A percentile compares a stretch with the other conserved stretches of the same genome.
phyloP scores from a whole-genome alignment of 495 filamentous ascomycete species.

The Penicillium daleae region DNA sequence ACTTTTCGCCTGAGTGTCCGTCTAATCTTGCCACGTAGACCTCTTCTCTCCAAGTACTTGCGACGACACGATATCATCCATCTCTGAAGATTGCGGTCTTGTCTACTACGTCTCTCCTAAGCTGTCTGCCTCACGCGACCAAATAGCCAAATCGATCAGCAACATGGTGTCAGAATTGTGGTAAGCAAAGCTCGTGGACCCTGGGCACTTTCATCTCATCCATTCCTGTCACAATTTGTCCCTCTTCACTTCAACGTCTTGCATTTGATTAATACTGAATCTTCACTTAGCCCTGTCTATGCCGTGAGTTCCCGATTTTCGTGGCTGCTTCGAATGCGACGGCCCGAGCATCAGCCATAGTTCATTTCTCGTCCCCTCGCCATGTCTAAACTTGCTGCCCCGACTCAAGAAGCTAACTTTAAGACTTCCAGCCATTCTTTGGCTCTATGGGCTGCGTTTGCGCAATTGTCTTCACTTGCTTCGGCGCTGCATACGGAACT shows the following conservation, averaged over 20 bases:
- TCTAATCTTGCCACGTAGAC: too few species aligned
- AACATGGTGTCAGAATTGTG: not conserved
- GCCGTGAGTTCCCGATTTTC: not conserved
- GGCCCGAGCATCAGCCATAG: not conserved
- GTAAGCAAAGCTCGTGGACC: not conserved
- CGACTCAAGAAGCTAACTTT: not conserved
- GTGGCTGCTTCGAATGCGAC: not conserved
- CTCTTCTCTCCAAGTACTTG: too few species aligned
- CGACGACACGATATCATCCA: too few species aligned
- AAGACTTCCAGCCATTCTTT: constrained; percentile 82
- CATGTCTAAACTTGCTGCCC: not conserved
- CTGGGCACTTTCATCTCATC: not conserved
- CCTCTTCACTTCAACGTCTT: too few species aligned
- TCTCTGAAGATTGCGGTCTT: too few species aligned
- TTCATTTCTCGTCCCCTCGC: not conserved
- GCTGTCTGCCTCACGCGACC: too few species aligned
- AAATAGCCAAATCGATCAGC: not conserved
- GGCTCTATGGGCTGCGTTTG: constrained; percentile 98
- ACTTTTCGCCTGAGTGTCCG: too few species aligned
- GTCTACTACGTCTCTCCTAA: too few species aligned
- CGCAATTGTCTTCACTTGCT: constrained; percentile 98
- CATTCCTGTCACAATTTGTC: too few species aligned
- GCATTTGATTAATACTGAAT: not conserved
- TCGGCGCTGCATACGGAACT: constrained; percentile 97
- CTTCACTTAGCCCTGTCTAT: not conserved